Evolutionary conservation across 2,329 filamentous ascomycete species (phyloP).

Genomic region (Aspergillus amoenus): DNA sequence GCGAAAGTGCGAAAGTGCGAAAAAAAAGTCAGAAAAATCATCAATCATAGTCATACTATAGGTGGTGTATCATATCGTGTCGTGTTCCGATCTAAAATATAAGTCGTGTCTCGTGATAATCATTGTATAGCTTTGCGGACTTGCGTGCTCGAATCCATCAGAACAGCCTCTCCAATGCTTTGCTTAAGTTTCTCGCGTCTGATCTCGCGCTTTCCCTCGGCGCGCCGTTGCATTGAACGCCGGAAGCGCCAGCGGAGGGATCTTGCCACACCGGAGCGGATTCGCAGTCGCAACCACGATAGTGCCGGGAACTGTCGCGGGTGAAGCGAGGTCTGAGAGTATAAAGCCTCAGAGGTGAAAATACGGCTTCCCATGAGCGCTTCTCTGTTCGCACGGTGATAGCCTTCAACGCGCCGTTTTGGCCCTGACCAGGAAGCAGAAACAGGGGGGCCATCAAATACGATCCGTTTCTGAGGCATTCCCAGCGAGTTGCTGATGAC

Average conservation of each 20-base stretch:
- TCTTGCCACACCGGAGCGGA: conserved; percentile 53
- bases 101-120: conserved; percentile 14
- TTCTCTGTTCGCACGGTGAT: conserved; percentile 30
- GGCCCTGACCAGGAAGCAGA: conserved; percentile 34
- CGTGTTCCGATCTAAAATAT: conserved; percentile 5
- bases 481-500: conserved; percentile 58
- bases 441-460: conserved; percentile 40
- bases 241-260: conserved; percentile 50
- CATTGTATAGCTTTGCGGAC: conserved; percentile 10
- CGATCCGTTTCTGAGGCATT: conserved; percentile 51
- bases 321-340: conserved; percentile 33
- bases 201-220: conserved; percentile 51
- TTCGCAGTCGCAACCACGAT: conserved; percentile 46
- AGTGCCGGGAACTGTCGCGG: conserved; percentile 31
- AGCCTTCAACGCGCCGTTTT: conserved; percentile 23
- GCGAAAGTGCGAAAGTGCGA: background rate
- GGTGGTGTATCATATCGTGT: background rate
- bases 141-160: conserved; percentile 22
- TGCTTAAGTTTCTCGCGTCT: conserved; percentile 54
- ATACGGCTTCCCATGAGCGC: conserved; percentile 31
- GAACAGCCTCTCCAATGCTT: conserved; percentile 45
- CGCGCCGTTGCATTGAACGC: conserved; percentile 42
- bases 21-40: background rate
- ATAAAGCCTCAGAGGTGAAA: conserved; percentile 25
- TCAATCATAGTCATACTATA: background rate